These are phyloP conservation scores for Starmerella riodocensis DNA, from an alignment of 805 yeast species.

Conservation along the genomic window DNA sequence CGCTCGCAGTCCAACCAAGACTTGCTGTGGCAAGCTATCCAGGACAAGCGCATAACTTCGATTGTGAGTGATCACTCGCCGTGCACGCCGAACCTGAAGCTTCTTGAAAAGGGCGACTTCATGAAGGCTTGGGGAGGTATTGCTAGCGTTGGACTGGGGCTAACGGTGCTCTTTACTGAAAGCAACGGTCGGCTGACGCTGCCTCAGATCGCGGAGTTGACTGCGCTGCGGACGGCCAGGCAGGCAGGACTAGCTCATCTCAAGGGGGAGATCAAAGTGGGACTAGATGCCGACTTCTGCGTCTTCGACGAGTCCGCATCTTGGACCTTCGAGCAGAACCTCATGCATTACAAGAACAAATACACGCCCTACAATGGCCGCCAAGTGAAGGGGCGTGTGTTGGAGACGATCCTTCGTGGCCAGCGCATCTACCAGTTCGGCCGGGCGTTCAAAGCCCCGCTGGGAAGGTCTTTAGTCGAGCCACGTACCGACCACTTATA, in stretches of 20 bases:
- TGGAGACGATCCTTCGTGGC: conserved; percentile 72
- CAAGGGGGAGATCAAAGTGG: conserved; percentile 62
- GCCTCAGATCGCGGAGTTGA: conserved; percentile 61
- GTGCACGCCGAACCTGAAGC: conserved; percentile 82
- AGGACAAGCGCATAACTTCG: conserved; percentile 51
- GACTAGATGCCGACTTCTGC: conserved; percentile 79
- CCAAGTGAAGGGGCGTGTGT: conserved; percentile 55
- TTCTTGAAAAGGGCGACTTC: conserved; percentile 72
- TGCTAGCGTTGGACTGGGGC: conserved; percentile 81
- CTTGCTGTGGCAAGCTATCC: conserved; percentile 65
- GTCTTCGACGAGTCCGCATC: conserved; percentile 60
- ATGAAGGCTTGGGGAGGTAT: conserved; percentile 95
- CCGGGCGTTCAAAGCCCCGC: conserved; percentile 10
- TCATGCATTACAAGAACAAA: conserved; percentile 62
- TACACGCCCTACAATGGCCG: conserved; percentile 74
- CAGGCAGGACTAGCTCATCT: conserved; percentile 65
- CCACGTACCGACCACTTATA: no score
- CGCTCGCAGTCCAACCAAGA: conserved; percentile 58
- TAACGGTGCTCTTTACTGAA: conserved; percentile 62
- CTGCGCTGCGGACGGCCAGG: conserved; percentile 66
- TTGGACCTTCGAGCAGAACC: conserved; percentile 30
- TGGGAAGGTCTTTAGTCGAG: conserved; percentile 15
- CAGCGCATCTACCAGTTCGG: conserved; percentile 36
- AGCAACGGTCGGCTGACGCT: conserved; percentile 40
- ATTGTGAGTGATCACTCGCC: conserved; percentile 96